Evolutionary conservation across 306 rosid genomes (phyloP).

Genomic region (Inga laurina): DNA sequence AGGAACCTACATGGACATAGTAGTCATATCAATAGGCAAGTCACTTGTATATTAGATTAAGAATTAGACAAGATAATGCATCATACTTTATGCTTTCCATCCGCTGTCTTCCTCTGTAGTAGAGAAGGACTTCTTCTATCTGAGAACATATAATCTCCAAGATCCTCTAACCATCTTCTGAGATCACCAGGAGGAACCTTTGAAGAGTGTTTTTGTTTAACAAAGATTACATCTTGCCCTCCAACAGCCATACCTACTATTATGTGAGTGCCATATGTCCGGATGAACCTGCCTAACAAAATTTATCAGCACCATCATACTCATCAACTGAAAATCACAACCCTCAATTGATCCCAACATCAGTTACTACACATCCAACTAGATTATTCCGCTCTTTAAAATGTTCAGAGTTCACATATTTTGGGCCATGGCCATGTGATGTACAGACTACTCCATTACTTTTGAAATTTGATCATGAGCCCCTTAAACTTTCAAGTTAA

Average conservation of each 20-base stretch:
- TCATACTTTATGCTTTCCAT: conserved; percentile 70
- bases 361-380: conserved; percentile 3
- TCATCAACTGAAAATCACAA: conserved; percentile 33
- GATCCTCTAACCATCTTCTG: conserved; percentile 85
- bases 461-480: background rate
- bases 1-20: conserved; percentile 64
- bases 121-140: conserved; percentile 82
- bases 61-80: conserved; percentile 18
- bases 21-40: conserved; percentile 22
- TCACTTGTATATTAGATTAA: background rate
- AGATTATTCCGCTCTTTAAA: conserved; percentile 15
- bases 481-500: background rate
- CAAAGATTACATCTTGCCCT: conserved; percentile 90
- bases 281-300: conserved; percentile 88
- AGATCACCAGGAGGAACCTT: conserved; percentile 78
- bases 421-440: background rate
- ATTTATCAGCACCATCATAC: conserved; percentile 51
- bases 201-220: conserved; percentile 82
- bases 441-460: background rate
- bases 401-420: background rate
- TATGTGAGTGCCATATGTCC: conserved; percentile 85
- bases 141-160: conserved; percentile 88
- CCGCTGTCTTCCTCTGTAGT: conserved; percentile 64
- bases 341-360: conserved; percentile 20
- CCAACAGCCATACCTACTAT: conserved; percentile 93